Percentiles rank a stretch among this genome's conserved stretches.
Evolutionary conservation across 768 basidiomycete genomes (phyloP).

Genomic region (Galerina marginata): DNA sequence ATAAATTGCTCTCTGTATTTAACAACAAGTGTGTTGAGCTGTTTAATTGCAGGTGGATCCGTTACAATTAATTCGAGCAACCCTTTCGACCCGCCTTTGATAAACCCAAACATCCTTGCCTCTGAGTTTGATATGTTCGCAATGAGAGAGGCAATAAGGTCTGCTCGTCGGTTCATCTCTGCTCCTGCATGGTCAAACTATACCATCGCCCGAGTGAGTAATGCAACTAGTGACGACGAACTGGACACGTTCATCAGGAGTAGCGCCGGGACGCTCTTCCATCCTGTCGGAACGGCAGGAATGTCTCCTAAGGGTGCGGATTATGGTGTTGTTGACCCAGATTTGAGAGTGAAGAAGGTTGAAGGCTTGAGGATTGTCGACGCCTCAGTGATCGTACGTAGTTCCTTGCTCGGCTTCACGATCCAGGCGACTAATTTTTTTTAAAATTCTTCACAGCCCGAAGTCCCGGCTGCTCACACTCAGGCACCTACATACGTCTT

Average conservation of each 20-base stretch:
- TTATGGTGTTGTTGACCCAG: constrained; percentile 42
- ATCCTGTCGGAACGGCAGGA: constrained; percentile 37
- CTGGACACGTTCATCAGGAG: constrained; percentile 30
- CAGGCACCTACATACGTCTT: constrained; percentile 37
- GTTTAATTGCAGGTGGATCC: constrained; percentile 22
- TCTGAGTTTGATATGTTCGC: constrained; percentile 27
- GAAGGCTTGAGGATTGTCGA: constrained; percentile 43
- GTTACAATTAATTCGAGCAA: constrained; percentile 23
- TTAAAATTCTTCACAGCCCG: constrained; percentile 21
- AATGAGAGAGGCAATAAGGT: constrained; percentile 25
- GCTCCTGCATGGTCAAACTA: constrained; percentile 28
- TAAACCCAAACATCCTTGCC: constrained; percentile 28
- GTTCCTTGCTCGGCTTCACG: neutral
- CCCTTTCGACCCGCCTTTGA: constrained; percentile 30
- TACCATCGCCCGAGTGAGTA: constrained; percentile 20
- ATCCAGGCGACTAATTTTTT: neutral
- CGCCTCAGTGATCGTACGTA: constrained; percentile 38
- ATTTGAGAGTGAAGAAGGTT: constrained; percentile 41
- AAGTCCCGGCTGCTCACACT: constrained; percentile 33
- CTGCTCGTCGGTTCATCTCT: constrained; percentile 22
- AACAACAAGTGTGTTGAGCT: neutral
- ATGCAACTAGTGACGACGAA: constrained; percentile 23
- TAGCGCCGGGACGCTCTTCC: constrained; percentile 27
- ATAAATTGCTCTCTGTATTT: neutral
- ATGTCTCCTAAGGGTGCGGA: constrained; percentile 33